These are phyloP conservation scores for Phylloboletellus chloephorus DNA, from an alignment of 1,284 basidiomycete genomes.

Conservation along the genomic window DNA sequence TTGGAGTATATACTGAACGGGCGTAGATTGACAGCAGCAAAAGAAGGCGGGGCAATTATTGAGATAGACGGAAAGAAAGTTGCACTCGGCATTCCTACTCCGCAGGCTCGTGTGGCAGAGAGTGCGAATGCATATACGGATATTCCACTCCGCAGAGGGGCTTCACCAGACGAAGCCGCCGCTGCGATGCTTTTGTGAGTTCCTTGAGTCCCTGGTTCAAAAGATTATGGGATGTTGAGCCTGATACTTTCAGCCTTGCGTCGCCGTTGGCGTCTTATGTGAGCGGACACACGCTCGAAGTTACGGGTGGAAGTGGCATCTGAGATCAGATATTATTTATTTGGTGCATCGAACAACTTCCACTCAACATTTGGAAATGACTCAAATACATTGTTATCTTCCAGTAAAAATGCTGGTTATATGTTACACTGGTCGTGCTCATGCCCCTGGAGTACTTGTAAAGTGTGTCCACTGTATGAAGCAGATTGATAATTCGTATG, in stretches of 20 bases:
- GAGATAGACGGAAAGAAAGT: slow-evolving; percentile 82
- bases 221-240: slow-evolving; percentile 11
- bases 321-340: slow-evolving; percentile 23
- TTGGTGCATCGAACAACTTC: background rate
- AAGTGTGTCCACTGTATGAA: background rate
- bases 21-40: slow-evolving; percentile 58
- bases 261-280: slow-evolving; percentile 78
- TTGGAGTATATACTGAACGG: slow-evolving; percentile 6
- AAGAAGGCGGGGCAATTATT: slow-evolving; percentile 73
- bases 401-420: background rate
- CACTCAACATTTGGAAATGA: background rate
- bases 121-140: slow-evolving; percentile 39
- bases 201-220: background rate
- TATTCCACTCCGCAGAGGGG: slow-evolving; percentile 77
- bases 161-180: slow-evolving; percentile 72
- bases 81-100: slow-evolving; percentile 70
- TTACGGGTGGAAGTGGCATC: slow-evolving; percentile 72
- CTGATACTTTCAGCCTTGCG: slow-evolving; percentile 45
- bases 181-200: slow-evolving; percentile 67
- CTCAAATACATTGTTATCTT: background rate
- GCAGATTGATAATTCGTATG: background rate
- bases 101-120: slow-evolving; percentile 32
- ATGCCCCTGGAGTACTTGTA: background rate
- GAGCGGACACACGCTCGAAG: slow-evolving; percentile 77
- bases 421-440: background rate